phyloP scores from a whole-genome alignment of 2,329 filamentous ascomycete genomes.

The Tolypocladium ovalisporum region DNA sequence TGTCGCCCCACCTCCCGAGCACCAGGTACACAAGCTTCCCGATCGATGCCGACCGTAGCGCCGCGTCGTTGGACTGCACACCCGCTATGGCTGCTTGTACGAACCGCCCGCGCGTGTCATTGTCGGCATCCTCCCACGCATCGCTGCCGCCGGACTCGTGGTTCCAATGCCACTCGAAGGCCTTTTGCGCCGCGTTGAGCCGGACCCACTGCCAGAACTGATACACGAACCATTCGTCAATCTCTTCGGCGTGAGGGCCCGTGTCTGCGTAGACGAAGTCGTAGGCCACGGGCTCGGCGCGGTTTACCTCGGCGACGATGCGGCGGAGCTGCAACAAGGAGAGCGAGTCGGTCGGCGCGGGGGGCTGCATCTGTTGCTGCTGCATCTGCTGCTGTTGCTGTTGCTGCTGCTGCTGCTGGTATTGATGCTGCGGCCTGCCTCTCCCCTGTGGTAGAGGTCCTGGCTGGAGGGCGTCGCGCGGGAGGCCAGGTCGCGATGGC shows the following conservation, averaged over 20 bases:
- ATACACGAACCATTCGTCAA: constrained; percentile 97
- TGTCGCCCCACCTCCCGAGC: constrained; percentile 60
- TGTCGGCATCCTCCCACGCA: constrained; percentile 57
- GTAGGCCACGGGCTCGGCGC: constrained; percentile 61
- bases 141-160: constrained; percentile 25
- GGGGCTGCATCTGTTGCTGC: constrained; percentile 11
- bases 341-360: constrained; percentile 52
- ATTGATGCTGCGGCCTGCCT: constrained; percentile 3
- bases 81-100: constrained; percentile 39
- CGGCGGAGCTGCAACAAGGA: constrained; percentile 64
- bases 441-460: neutral
- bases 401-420: constrained; percentile 10
- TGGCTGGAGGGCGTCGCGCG: constrained; percentile 15
- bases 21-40: constrained; percentile 50
- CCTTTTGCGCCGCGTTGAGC: constrained; percentile 61
- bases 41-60: constrained; percentile 40
- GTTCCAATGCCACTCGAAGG: constrained; percentile 69
- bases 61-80: constrained; percentile 32
- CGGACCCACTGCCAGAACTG: constrained; percentile 76
- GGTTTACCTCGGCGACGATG: constrained; percentile 64
- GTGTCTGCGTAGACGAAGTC: constrained; percentile 74
- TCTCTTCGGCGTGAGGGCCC: constrained; percentile 69
- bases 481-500: constrained; percentile 8
- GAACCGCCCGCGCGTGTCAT: constrained; percentile 45
- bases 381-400: constrained; percentile 8